Evolutionary conservation across 805 yeast species (phyloP), one percentile per base, ranked within the genome.

Genomic region (Blastobotrys parvus): DNA sequence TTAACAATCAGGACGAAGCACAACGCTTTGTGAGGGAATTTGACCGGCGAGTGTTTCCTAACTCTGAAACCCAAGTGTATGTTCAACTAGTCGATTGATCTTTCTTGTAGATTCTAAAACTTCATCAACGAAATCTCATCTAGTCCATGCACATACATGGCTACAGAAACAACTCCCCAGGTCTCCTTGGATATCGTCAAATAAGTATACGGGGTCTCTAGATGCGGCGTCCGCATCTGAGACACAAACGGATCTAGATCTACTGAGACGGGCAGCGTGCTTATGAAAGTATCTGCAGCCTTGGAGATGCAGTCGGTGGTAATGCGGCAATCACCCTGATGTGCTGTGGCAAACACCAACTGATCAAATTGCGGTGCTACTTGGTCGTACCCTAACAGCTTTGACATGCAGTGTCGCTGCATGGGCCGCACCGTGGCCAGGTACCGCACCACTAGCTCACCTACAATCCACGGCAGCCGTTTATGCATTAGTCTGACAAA

Each of bases 21-120:
- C 52, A 45, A 22, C 46, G 64, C 37, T 51, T 57, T 21, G 61
- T 52, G 17, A 44, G 57, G 15, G 62, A 60, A 39, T 52, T 46
- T 49, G 45, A 61, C 45, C 45, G 50, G 22, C 49, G 39, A 33
- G 41, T 44, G 4, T 61, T 57, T 39, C 63, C 63, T 3, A 43
- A 55, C 38, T 51, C 60, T 5, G 52, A 51, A 3, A 41, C 39
- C 21, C 45, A 44, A 37, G 58, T 60, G 2, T 43, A 51, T 19
- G 58, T 60, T 31, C 63, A 61, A 44, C 55, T 60, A 10, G 50
- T 61, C 8, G 65, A 61, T 43, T 61, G 42, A 43, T 13, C 22
- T 4, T 4, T 19, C 13, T 31, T 6, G n/a, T 13, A 6, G 19
- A 37, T 37, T 6, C 31, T n/a, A n/a, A 37, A 5, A 19, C 13